Conservation (phyloP, 495 filamentous ascomycete genomes). For the Penicillium lividum region DNA sequence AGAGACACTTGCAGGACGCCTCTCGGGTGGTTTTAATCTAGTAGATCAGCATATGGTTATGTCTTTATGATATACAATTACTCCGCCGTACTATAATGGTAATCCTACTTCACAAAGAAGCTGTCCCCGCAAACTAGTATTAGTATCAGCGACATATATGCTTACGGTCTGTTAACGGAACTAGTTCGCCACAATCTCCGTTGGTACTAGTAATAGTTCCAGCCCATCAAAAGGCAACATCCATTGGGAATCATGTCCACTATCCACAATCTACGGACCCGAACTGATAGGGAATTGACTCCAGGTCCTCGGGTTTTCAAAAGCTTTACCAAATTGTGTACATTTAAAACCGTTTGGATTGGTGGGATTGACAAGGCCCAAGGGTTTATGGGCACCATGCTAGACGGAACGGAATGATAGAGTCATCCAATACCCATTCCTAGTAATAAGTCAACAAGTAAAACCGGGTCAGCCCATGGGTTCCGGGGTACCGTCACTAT, state of each 20-base stretch:
- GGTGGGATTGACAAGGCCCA: neutral
- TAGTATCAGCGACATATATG: neutral
- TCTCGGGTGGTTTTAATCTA: neutral
- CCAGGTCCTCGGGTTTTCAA: constrained; percentile 1
- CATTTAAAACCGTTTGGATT: too few relatives aligned
- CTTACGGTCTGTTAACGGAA: neutral
- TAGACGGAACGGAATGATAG: constrained; percentile 9
- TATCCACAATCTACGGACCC: neutral
- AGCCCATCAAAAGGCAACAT: constrained; percentile 17
- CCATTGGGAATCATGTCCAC: neutral
- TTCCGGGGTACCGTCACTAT: too few relatives aligned
- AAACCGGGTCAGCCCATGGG: neutral
- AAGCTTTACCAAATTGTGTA: neutral
- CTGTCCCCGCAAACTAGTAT: neutral
- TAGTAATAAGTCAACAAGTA: neutral
- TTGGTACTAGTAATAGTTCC: neutral
- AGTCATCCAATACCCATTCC: constrained; percentile 2
- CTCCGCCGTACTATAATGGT: too few relatives aligned
- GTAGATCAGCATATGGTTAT: too few relatives aligned
- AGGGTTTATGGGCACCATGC: neutral
- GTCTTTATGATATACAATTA: too few relatives aligned
- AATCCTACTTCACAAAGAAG: neutral
- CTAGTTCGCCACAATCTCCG: neutral
- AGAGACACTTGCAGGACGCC: constrained; percentile 2
- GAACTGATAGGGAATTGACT: neutral